A percentile compares a stretch with the other conserved stretches of the same genome.
phyloP scores from a whole-genome alignment of 1,284 basidiomycete genomes.

The Rhodotorula sp. region DNA sequence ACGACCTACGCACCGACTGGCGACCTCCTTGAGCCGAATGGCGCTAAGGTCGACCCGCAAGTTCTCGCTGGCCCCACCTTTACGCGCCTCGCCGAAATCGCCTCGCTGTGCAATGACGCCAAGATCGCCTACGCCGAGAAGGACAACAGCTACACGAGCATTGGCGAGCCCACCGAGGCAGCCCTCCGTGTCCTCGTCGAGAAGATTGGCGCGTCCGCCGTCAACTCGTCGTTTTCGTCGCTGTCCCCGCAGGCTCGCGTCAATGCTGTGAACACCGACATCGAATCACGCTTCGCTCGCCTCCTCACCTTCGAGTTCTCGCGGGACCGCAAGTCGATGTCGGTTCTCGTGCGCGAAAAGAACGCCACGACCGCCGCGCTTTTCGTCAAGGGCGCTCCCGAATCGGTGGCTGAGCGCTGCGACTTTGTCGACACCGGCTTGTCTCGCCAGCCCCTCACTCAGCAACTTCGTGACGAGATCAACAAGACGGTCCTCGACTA shows the following conservation, averaged over 20 bases:
- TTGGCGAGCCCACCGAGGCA: slow-evolving; percentile 96
- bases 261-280: slow-evolving; percentile 78
- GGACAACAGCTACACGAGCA: slow-evolving; percentile 72
- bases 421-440: background rate
- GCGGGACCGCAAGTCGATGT: slow-evolving; percentile 99
- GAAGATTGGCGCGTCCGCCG: slow-evolving; percentile 61
- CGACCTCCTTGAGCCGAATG: slow-evolving; percentile 55
- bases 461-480: slow-evolving; percentile 62
- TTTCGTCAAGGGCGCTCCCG: slow-evolving; percentile 94
- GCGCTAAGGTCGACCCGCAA: background rate
- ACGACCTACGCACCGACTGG: slow-evolving; percentile 85
- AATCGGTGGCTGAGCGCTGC: slow-evolving; percentile 88
- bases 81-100: slow-evolving; percentile 80
- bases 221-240: slow-evolving; percentile 58
- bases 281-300: slow-evolving; percentile 70
- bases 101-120: slow-evolving; percentile 87
- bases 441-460: slow-evolving; percentile 57
- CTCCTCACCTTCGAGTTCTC: slow-evolving; percentile 95
- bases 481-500: slow-evolving; percentile 66
- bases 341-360: slow-evolving; percentile 70
- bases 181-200: slow-evolving; percentile 90
- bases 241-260: slow-evolving; percentile 66
- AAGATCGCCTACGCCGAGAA: slow-evolving; percentile 82
- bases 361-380: slow-evolving; percentile 61
- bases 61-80: slow-evolving; percentile 49